These are phyloP conservation scores for Gracilaria domingensis DNA, from an alignment of 23 red algal genomes.

Conservation along the genomic window DNA sequence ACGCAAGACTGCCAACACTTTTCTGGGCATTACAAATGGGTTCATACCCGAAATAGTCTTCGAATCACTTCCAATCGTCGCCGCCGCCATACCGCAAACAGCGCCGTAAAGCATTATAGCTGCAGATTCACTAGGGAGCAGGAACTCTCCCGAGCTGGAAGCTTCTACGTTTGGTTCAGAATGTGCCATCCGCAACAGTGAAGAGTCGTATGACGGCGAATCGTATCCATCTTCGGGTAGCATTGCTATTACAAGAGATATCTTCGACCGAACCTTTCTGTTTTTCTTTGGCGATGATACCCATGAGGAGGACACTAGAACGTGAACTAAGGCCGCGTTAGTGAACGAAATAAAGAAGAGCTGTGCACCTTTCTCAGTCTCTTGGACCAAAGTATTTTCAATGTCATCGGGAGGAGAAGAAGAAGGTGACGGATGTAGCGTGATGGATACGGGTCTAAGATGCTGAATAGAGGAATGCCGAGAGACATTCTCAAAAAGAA, in stretches of 20 bases:
- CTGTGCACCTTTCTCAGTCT: neutral
- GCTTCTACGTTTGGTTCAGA: neutral
- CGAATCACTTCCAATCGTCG: neutral
- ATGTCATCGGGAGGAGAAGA: slow-evolving; percentile 4
- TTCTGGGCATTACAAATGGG: slow-evolving; percentile 2
- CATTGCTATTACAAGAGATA: slow-evolving; percentile 8
- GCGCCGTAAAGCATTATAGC: slow-evolving; percentile 30
- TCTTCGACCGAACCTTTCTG: neutral
- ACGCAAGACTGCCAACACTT: slow-evolving; percentile 35
- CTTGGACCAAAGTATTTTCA: neutral
- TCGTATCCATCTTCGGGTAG: neutral
- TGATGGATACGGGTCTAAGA: neutral
- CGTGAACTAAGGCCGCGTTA: slow-evolving; percentile 14
- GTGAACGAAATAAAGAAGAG: slow-evolving; percentile 25
- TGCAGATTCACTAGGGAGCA: slow-evolving; percentile 23
- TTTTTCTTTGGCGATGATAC: neutral
- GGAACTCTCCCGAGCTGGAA: slow-evolving; percentile 9
- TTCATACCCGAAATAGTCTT: neutral
- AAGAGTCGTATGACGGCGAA: neutral
- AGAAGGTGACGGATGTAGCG: slow-evolving; percentile 5
- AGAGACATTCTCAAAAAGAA: slow-evolving; percentile 4
- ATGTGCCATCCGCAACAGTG: neutral
- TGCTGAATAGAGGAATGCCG: neutral
- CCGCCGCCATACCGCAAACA: slow-evolving; percentile 21
- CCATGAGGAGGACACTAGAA: neutral